Base-by-base conservation (phyloP, 2,329 filamentous ascomycete genomes). In the Xylariaceae sp. region DNA sequence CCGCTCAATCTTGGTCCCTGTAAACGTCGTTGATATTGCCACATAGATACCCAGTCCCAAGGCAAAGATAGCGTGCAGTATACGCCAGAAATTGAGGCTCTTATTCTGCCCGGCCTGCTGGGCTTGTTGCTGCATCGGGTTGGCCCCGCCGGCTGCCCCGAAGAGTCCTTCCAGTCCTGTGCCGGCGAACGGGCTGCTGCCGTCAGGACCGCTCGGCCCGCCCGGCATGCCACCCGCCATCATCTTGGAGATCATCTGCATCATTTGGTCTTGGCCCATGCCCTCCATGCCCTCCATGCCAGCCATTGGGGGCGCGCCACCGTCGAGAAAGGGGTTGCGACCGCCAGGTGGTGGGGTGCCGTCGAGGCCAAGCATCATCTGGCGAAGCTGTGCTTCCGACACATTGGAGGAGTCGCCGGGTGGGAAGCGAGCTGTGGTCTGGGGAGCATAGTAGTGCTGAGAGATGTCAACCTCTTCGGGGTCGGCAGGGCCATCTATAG, bases 391-490 rank as follows among this genome's bases (percentile, higher is more conserved):
- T n/a, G 79, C 78, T 50, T 87, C 83, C n/a, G 77, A 77, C 39
- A 82, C 67, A 36, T 71, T 64, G 41, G 59, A 66, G 18, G 70
- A 63, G 54, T 73, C 68, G 46, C 68, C 58, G 26, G 71, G 63
- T 45, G 76, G 65, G 46, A 75, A 65, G 46, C 75, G 72, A 18
- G 74, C 63, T 33, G 76, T 75, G 8, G 73, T 72, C 20, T 75
- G 72, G 1, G 85, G 86, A 27, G 80, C 72, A 72, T 88, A 89
- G 72, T 81, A 86, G 73, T 89, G 87, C 59, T 87, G 74, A n/a
- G 87, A 89, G 62, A 93, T 91, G 69, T 92, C 89, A 59, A 91
- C 81, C 70, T 92, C 89, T 4, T 86, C 88, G 5, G 89, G 89
- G 64, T 90, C 87, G 51, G 79, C 83, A 64, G 81, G 73, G 23